Conservation (phyloP, 164 flowering plant genomes). For the Pachysandra terminalis region DNA sequence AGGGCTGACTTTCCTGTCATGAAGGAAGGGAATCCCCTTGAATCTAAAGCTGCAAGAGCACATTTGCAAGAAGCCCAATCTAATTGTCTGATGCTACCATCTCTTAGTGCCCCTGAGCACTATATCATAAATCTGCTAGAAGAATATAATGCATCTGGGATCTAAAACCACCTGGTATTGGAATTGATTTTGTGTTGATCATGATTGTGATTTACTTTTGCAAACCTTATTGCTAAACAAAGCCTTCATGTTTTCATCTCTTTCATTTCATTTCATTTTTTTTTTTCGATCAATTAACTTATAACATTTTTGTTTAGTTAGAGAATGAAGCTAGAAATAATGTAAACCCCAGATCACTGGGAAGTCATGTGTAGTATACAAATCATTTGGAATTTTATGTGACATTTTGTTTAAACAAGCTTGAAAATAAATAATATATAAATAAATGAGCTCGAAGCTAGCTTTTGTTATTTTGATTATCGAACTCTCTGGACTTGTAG, state of each 20-base stretch:
- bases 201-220: not conserved
- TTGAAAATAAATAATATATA: too few species aligned
- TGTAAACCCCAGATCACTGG: not conserved
- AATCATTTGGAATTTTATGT: too few species aligned
- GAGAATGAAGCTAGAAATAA: not conserved
- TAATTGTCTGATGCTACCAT: conserved; percentile 55
- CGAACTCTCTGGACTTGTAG: too few species aligned
- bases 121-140: conserved; percentile 65
- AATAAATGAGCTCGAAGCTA: not conserved
- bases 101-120: conserved; percentile 93
- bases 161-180: conserved; percentile 19
- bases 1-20: conserved; percentile 44
- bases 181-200: not conserved
- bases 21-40: conserved; percentile 35
- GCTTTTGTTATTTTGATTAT: not conserved
- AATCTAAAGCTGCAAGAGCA: conserved; percentile 27
- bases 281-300: not conserved
- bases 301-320: not conserved
- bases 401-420: too few species aligned
- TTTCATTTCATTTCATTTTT: not conserved
- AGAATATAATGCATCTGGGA: conserved; percentile 62
- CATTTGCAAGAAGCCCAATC: conserved; percentile 26
- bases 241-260: too few species aligned
- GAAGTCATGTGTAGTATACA: not conserved
- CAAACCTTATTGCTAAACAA: not conserved